Evolutionary conservation across 345 rosid species (phyloP), one percentile per base, ranked within the genome.

Genomic region (Gossypium turneri): DNA sequence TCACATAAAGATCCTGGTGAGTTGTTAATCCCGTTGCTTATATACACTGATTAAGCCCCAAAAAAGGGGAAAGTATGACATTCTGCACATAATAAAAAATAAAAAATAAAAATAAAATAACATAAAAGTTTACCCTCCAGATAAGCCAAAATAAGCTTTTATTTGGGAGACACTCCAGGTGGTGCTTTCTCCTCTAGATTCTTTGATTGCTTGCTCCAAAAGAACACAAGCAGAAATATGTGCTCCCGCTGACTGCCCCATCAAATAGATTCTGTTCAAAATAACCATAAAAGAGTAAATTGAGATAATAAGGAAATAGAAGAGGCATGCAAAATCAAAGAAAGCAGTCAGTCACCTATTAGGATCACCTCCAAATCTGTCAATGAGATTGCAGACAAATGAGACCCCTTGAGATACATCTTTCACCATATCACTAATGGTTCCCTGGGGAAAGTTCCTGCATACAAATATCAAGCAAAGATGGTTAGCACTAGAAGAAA

Each of bases 171-270:
- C 86, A 65, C 94, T 93, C 98, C 98, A 95, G 9, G 87, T 84
- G 79, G 77, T 78, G 70, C 59, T 84, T 72, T 91, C 93, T 47
- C 83, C 85, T 66, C 74, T 74, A 58, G 93, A 86, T 87, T 94
- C 97, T 85, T 88, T 89, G 75, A 91, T 81, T 71, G 98, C 93
- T 86, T 94, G 98, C 71, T 95, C 91, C 72, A 95, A 76, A 47
- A 95, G 96, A 78, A 87, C 89, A 82, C 99, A 93, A 22, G 96
- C 87, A 74, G 98, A 90, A 59, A 95, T 91, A 83, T 95, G 99
- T 79, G 98, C 98, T 65, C 98, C 99, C 74, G 98, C 99, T 45
- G 99, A 95, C 82, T 95, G 99, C 12, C 99, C 99, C 99, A 91
- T 93, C 77, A 93, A 79, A 82, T 90, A 95, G 73, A 93, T 86